Base-by-base conservation (phyloP, 305 asterid species). In the Stenogyne calaminthoides region DNA sequence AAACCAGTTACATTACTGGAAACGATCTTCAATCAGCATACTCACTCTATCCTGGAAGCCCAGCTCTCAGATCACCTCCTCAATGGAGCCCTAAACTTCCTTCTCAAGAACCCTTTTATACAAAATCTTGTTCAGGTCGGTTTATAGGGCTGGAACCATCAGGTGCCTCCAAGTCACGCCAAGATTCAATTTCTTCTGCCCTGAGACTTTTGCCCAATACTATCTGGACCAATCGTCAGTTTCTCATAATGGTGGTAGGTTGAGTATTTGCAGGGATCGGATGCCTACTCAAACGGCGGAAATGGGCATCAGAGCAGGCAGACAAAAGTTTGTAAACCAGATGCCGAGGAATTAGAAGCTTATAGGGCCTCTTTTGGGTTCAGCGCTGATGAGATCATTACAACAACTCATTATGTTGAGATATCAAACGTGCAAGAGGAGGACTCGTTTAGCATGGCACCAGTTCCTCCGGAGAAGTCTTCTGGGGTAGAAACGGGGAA, bases 331-430 rank as follows among this genome's bases (percentile, higher is more conserved):
- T 77, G 77, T 67, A 95, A 89, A 72, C 89, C 86, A 11, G 99
- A 95, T 73, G 88, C 78, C 14, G 98, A 95, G 81, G 99, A 95
- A 75, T 75, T 92, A n/a, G 99, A 95, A 83, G 99, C 99, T 64
- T 95, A 95, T 77, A 81, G 99, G 82, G 98, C 99, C 7, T 95
- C 99, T 11, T 95, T 95, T 44, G 99, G 98, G 78, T 95, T 95
- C 85, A 95, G 99, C 78, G 99, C 99, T 12, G 99, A 95, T 84
- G 99, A 95, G 69, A 88, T 95, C 68, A 87, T 93, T 69, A 93
- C 88, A 3, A 93, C 98, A 37, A 55, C 92, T 44, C 89, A 89
- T 70, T 95, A 95, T 80, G 98, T 95, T 46, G 98, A 93, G 87
- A 93, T 95, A 69, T 82, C 97, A 22, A 93, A 95, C 69, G 96